A percentile compares a stretch with the other conserved stretches of the same genome.
Evolutionary conservation across 1,284 basidiomycete species (phyloP).

Genomic region (Boletus semigastroideus): DNA sequence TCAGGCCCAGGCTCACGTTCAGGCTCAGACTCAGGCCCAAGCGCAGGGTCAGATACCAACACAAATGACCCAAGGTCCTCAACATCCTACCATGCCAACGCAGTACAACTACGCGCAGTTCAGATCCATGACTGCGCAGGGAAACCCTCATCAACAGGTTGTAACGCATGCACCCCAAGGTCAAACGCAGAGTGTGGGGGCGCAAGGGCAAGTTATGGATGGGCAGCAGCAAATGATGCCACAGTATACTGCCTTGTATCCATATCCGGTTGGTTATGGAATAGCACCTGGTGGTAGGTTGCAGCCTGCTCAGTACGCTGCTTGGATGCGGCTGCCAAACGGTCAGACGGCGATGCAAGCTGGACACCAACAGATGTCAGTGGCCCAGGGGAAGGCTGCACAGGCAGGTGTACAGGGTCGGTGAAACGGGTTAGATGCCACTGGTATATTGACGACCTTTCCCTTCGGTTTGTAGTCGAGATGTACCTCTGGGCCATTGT

Average conservation of each 20-base stretch:
- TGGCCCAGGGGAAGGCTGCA: constrained; percentile 35
- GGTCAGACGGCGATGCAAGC: constrained; percentile 32
- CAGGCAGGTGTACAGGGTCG: constrained; percentile 40
- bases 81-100: constrained; percentile 20
- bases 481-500: constrained; percentile 10
- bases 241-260: constrained; percentile 32
- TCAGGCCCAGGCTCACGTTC: constrained; percentile 19
- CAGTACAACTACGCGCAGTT: constrained; percentile 27
- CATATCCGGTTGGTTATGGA: constrained; percentile 31
- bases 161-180: constrained; percentile 20
- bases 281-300: constrained; percentile 25
- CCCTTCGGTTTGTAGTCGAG: constrained; percentile 4
- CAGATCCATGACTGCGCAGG: constrained; percentile 25
- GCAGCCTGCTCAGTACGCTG: constrained; percentile 26
- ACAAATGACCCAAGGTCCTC: constrained; percentile 23
- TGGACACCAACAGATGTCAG: constrained; percentile 34
- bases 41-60: constrained; percentile 23
- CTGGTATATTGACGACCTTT: constrained; percentile 4
- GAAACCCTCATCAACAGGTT: constrained; percentile 27
- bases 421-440: constrained; percentile 15
- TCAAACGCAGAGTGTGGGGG: constrained; percentile 23
- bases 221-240: constrained; percentile 32
- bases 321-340: constrained; percentile 33
- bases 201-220: constrained; percentile 27
- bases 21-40: constrained; percentile 20